Evolutionary conservation across 23 red algal genomes (phyloP).

Genomic region (Gracilaria vermiculophylla): DNA sequence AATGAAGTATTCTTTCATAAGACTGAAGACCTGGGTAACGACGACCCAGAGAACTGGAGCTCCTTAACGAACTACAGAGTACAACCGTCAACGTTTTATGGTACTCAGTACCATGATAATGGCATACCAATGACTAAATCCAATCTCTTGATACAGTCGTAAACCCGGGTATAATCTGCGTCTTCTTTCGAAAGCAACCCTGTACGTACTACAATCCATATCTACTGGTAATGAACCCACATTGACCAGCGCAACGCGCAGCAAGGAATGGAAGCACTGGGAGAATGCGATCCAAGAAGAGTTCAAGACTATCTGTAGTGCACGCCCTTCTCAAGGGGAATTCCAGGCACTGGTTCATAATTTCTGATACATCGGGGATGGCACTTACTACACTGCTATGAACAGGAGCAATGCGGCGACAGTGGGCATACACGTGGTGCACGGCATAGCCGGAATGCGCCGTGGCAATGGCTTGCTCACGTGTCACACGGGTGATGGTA

Average conservation of each 20-base stretch:
- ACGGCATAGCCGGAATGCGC: too few relatives aligned
- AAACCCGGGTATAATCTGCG: not conserved
- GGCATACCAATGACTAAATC: not conserved
- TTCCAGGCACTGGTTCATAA: too few relatives aligned
- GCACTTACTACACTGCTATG: too few relatives aligned
- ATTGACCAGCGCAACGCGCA: not conserved
- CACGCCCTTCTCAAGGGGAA: too few relatives aligned
- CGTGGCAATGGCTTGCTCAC: too few relatives aligned
- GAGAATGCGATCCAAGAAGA: slow-evolving; percentile 33
- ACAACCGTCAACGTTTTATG: not conserved
- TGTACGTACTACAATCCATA: not conserved
- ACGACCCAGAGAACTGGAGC: not conserved
- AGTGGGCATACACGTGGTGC: too few relatives aligned
- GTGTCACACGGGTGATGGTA: too few relatives aligned
- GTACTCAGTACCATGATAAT: not conserved
- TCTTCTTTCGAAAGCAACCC: not conserved
- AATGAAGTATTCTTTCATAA: not conserved
- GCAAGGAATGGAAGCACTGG: slow-evolving; percentile 10
- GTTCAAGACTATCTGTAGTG: too few relatives aligned
- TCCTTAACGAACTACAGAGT: not conserved
- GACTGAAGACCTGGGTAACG: not conserved
- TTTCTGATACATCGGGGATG: too few relatives aligned
- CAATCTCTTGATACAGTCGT: not conserved
- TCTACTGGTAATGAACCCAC: not conserved
- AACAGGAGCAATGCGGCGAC: too few relatives aligned